Base-by-base conservation (phyloP, 2,329 filamentous ascomycete genomes). In the Passalora sequoiae region DNA sequence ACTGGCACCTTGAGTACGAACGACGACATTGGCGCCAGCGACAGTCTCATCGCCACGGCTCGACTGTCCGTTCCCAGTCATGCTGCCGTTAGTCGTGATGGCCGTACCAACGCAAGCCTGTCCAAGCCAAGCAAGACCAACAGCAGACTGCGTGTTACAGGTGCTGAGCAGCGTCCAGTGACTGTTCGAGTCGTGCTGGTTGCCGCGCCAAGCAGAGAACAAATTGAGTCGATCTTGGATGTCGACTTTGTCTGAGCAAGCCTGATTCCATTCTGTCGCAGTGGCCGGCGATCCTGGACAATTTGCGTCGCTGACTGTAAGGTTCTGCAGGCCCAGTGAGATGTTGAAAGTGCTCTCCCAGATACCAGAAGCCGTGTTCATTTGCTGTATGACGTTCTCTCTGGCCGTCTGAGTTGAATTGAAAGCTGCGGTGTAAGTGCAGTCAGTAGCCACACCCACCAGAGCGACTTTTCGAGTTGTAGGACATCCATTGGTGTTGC, bases 281-380 rank as follows among this genome's bases (percentile, higher is more conserved):
- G 77, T 61, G 7, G 81, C 74, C 4, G 84, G 69, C 0, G 80
- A 77, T 3, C 78, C 78, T 0, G 91, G 87, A 60, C 92, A 98
- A n/a, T 72, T 71, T 3, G 75, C 66, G 32, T 86, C 80, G 44
- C 80, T 86, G 49, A 96, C 78, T 21, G 88, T 85, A 40, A 98
- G 67, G 60, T 95, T 94, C 55, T 83, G 80, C 47, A 98, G 79
- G 31, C 89, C 92, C 25, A 98, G 79, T 0, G 89, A 91, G 57
- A 98, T 91, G 66, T 96, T 96, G 71, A 98, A 97, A 6, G 86
- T 86, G 56, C 75, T 80, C 65, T 98, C 92, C 61, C 92, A 98
- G 7, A 96, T 69, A 49, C 81, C 78, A 1, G 91, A 96, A 1
- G 92, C 92, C 32, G 81, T 74, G 68, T 94, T 96, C 63, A 98